Base-by-base conservation (phyloP, 208 protist genomes). In the Borovskyia barvae region DNA sequence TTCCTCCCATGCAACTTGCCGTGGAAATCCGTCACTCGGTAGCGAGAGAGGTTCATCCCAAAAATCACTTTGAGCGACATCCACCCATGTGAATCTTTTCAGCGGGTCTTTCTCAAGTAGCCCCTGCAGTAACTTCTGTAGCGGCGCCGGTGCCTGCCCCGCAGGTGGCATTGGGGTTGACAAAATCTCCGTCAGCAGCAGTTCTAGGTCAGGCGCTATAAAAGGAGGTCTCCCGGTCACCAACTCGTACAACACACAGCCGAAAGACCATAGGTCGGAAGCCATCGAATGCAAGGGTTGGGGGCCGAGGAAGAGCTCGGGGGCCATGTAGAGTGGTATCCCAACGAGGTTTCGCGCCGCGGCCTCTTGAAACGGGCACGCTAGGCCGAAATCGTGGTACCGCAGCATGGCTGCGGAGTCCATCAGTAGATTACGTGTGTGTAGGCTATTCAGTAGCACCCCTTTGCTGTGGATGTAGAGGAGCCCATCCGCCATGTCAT, bases 231-330 rank as follows among this genome's bases (percentile, higher is more conserved):
- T 66, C 20, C 94, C 82, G 7, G 82, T 93, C 2, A 87, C 75
- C 50, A 98, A 76, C 65, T 98, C 96, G 62, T 84, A 85, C 74
- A 98, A 72, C 19, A 98, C 82, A 55, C 93, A 97, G 3, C 97
- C 97, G 25, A 98, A 72, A 2, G 93, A 66, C 94, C 96, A 98
- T 12, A 98, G 64, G 66, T 98, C 97, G 0, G 93, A 95, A 28
- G 88, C 80, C 26, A 92, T 90, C 35, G 87, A 96, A 41, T 70
- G 61, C 11, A 96, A 62, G 9, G 85, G 59, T 19, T 43, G 36
- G 41, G 76, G 75, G 17, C 48, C 49, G 28, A 85, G 72, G 50
- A 98, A 98, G 14, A 97, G 71, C 66, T 98, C 93, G 5, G 96
- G 96, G 0, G 96, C 92, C 85, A 97, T 97, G 77, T 97, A 98